These are phyloP conservation scores for Apiospora arundinis DNA, from an alignment of 2,329 filamentous ascomycete genomes.

Conservation along the genomic window DNA sequence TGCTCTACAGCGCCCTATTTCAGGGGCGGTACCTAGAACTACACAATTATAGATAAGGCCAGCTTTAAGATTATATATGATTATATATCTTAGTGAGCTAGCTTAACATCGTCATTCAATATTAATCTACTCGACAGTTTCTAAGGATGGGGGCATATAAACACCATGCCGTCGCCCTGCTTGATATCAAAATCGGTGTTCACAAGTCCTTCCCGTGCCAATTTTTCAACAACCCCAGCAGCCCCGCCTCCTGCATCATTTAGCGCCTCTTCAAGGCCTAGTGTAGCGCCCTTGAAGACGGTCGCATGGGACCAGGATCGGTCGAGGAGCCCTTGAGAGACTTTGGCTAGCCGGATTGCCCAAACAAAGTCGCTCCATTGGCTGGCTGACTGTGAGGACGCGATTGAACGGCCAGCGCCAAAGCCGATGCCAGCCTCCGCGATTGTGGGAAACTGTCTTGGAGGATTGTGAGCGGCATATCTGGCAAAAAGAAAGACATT, in stretches of 20 bases:
- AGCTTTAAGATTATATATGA: too few relatives aligned
- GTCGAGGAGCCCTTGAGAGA: neutral
- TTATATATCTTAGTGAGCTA: too few relatives aligned
- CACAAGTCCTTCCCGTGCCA: neutral
- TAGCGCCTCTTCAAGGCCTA: neutral
- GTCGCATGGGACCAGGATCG: neutral
- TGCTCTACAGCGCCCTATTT: too few relatives aligned
- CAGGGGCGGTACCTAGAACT: too few relatives aligned
- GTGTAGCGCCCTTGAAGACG: neutral
- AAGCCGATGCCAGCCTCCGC: neutral
- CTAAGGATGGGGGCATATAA: neutral
- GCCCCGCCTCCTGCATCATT: neutral
- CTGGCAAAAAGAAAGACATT: neutral
- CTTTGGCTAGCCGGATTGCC: neutral
- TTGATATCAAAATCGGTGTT: neutral
- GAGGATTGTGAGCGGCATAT: neutral
- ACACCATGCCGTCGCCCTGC: neutral
- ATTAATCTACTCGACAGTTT: neutral
- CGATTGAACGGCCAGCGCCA: neutral
- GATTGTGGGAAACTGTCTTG: neutral
- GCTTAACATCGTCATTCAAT: neutral
- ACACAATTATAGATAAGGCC: too few relatives aligned
- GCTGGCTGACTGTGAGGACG: neutral
- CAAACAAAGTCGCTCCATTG: neutral
- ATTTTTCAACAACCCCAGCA: neutral